Evolutionary conservation across 768 basidiomycete genomes (phyloP), one percentile per base, ranked within the genome.

Genomic region (Tulasnella sp.): DNA sequence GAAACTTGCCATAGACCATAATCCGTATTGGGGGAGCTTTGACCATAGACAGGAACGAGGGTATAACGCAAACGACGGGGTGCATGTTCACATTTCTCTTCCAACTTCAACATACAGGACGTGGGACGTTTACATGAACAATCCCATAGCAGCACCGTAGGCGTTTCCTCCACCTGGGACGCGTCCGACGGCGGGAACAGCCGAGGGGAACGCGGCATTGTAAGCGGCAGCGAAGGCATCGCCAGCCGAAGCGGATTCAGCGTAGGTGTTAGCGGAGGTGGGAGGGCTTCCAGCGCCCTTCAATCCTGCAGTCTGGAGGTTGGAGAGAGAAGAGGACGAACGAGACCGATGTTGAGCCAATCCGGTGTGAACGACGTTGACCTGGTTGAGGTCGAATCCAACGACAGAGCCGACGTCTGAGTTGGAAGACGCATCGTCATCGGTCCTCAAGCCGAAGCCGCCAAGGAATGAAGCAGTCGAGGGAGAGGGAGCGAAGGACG

Each of bases 161-260:
- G 77, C 70, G 70, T 77, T 77, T n/a, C 77, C 77, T 44, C 77
- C 77, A 20, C 77, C 77, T 29, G 40, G n/a, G 7, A 77, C 77
- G n/a, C 71, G 69, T 37, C 39, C 39, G 32, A 46, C 40, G 15
- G 77, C 77, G n/a, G 44, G 67, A 29, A 46, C 40, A 39, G 40
- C 69, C 26, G 69, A 40, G 15, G 77, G 46, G 71, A 77, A 77
- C 39, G 69, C 39, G n/a, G 51, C 61, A 1, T 67, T 67, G 42
- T 76, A 76, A 23, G 75, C 75, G 32, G 57, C 75, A 39, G 75
- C 75, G 67, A 76, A 76, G 20, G 75, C 75, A 39, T 76, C 75
- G 35, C 69, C 77, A 3, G 77, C 77, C 13, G 61, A 16, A n/a
- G 37, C 61, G 18, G 76, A 70, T 1, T 77, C 77, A 51, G 70